Base-by-base conservation (phyloP, 352 stramenopile genomes). In the Phytophthora citricola region DNA sequence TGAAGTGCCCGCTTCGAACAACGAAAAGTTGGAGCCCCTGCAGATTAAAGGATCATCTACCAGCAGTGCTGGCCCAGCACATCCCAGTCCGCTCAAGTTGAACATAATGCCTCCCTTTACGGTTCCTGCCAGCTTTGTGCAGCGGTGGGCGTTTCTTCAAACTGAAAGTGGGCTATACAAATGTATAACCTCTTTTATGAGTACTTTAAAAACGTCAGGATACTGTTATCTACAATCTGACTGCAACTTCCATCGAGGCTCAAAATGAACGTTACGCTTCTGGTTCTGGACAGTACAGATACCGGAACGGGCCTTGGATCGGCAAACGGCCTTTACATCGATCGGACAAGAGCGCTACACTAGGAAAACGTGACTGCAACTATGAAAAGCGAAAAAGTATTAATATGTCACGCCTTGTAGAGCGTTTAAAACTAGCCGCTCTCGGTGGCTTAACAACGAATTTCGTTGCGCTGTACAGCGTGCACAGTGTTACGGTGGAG, bases 81-180 rank as follows among this genome's bases (percentile, higher is more conserved):
- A 60, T 66, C 49, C 27, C 45, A 50, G 10, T 2, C 15, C 32
- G 32, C 38, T 65, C 36, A 32, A 51, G 29, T 50, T 66, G 47
- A 46, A 52, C 31, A 4, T 10, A 20, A 29, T 41, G n/a, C 29
- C 22, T 32, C 40, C 47, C 58, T 66, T 50, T 66, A 66, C 58
- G 10, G 48, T 48, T 56, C 45, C 34, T 63, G 36, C 36, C 15
- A 27, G 26, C n/a, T 48, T 36, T 12, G 47, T 45, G 27, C 38
- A 65, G 38, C 49, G 26, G 20, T 27, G 5, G 26, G 15, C 41
- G 29, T 41, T 20, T 34, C 29, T 34, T 34, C 29, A 34, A 3
- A 34, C 29, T 4, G 29, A 34, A 11, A 34, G 29, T 9, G 31
- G 31, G 11, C 31, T 0, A 36, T 36, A 26, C 24, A 36, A 20